Evolutionary conservation across 805 yeast species (phyloP).

Genomic region (Scheffersomyces ergatensis): DNA sequence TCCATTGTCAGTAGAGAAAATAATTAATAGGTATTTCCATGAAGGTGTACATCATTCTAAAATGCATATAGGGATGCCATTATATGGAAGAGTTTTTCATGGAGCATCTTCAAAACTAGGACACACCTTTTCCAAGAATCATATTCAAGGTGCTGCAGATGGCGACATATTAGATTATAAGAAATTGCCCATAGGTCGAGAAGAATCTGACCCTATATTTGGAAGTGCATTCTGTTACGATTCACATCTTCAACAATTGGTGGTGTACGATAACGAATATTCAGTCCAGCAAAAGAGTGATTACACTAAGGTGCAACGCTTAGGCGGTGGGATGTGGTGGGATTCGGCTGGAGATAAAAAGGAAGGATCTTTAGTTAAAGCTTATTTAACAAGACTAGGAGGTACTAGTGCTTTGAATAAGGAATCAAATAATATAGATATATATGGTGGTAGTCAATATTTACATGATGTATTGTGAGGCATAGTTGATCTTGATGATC

Average conservation of each 20-base stretch:
- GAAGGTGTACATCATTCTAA: constrained; percentile 47
- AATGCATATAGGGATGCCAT: constrained; percentile 81
- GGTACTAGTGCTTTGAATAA: constrained; percentile 15
- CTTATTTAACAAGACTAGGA: constrained; percentile 43
- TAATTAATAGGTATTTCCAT: constrained; percentile 42
- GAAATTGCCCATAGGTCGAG: constrained; percentile 45
- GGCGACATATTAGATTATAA: constrained; percentile 53
- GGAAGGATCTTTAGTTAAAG: constrained; percentile 40
- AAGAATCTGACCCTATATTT: constrained; percentile 46
- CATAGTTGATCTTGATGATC: too few species aligned
- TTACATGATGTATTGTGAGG: constrained; percentile 4
- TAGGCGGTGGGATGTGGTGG: constrained; percentile 96
- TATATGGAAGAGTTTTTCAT: constrained; percentile 59
- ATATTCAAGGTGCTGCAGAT: constrained; percentile 32
- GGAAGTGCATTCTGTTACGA: constrained; percentile 55
- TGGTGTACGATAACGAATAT: constrained; percentile 65
- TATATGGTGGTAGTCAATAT: constrained; percentile 11
- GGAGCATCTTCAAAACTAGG: constrained; percentile 39
- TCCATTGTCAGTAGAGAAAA: constrained; percentile 45
- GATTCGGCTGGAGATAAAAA: constrained; percentile 77
- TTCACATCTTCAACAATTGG: constrained; percentile 31
- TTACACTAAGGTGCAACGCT: constrained; percentile 43
- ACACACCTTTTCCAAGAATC: constrained; percentile 25
- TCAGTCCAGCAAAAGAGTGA: constrained; percentile 57
- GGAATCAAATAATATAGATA: constrained; percentile 9